Base-by-base conservation (phyloP, 805 yeast genomes). In the Saccharomycopsis synnaedendra region DNA sequence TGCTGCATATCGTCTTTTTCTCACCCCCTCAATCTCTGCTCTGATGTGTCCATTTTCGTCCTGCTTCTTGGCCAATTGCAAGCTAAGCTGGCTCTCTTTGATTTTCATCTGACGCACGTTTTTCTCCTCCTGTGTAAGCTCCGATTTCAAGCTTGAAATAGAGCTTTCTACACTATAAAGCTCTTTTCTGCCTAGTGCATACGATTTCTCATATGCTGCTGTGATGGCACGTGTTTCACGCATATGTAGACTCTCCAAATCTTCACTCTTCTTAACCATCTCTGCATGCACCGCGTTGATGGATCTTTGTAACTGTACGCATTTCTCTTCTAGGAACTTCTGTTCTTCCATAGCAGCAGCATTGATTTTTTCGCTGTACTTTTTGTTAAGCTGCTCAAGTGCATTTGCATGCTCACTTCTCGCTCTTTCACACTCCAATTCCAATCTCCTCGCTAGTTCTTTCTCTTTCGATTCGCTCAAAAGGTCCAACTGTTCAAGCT, bases 391-490 rank as follows among this genome's bases (percentile, higher is more conserved):
- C 19, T 19, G 19, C 19, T 19, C 19, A 19, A 19, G 19, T 19
- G 19, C 19, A 19, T 19, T 1, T 19, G 19, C 19, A 19, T 19
- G 19, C 19, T 19, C 19, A 19, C 19, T 19, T 19, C 2, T 19
- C 19, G 19, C 19, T 19, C 19, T 19, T 19, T 2, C 19, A 19
- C 19, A 19, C 19, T 19, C 19, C 19, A 19, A 19, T 19, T 19
- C 19, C 19, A 19, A 19, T 19, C 19, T 1, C 2, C 19, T 19
- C 19, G 19, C 19, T 19, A 19, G 10, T 4, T 34, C 32, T 41
- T n/a, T 41, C 38, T 11, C 34, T 39, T 34, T 71, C 63, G 4
- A 71, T 51, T 1, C 56, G 47, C 39, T 74, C 74, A 1, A 76
- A 64, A 7, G 27, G 9, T 29, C 42, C 46, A 8, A 19, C 6